Evolutionary conservation across 2,329 filamentous ascomycete species (phyloP).

Genomic region (Arthroderma uncinatum): DNA sequence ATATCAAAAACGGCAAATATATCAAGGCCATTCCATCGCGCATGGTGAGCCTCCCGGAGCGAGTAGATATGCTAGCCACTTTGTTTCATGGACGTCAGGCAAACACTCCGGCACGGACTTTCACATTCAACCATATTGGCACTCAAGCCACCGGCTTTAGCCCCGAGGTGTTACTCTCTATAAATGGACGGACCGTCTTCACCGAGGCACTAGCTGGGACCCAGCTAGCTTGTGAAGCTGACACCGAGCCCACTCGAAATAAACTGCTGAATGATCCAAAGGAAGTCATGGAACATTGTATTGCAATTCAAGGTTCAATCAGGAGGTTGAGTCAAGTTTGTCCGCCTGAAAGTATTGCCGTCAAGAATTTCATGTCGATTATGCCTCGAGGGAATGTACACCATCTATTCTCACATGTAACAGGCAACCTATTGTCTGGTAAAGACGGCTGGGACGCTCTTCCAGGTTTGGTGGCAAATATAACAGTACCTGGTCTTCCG

Average conservation of each 20-base stretch:
- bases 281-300: background rate
- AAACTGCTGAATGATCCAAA: background rate
- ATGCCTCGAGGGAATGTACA: too few relatives aligned
- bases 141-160: constrained; percentile 16
- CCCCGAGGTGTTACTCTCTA: constrained; percentile 14
- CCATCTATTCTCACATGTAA: too few relatives aligned
- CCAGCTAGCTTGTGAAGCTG: background rate
- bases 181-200: constrained; percentile 9
- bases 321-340: background rate
- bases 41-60: constrained; percentile 1
- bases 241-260: background rate
- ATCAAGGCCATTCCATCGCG: constrained; percentile 15
- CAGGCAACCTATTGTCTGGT: too few relatives aligned
- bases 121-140: constrained; percentile 12
- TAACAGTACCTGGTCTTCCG: too few relatives aligned
- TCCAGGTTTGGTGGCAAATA: too few relatives aligned
- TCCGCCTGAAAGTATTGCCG: background rate
- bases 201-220: too few relatives aligned
- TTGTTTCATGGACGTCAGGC: constrained; percentile 11
- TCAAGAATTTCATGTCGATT: background rate
- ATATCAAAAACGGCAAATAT: constrained; percentile 10
- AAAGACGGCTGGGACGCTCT: too few relatives aligned
- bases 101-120: constrained; percentile 14
- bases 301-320: background rate
- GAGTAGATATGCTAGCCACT: constrained; percentile 14